A percentile compares a stretch with the other conserved stretches of the same genome.
These are phyloP conservation scores for Xylariaceae sp. DNA, from an alignment of 2,329 filamentous ascomycete species.

Conservation along the genomic window DNA sequence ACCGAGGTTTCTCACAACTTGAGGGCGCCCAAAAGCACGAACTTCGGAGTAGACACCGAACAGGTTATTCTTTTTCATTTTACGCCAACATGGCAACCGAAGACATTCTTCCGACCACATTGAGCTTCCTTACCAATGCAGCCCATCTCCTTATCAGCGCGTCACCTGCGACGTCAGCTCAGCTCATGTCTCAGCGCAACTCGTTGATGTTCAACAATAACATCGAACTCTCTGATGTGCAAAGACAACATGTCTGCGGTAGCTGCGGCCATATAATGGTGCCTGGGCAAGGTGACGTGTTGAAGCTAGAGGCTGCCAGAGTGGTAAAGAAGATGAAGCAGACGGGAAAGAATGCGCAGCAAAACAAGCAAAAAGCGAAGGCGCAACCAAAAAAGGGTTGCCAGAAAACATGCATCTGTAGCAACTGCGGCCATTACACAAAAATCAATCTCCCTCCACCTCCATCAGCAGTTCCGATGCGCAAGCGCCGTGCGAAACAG, in stretches of 20 bases:
- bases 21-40: no score
- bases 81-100: conserved; percentile 19
- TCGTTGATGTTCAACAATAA: conserved; percentile 46
- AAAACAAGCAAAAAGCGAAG: background rate
- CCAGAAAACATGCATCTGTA: conserved; percentile 43
- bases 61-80: no score
- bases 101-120: conserved; percentile 25
- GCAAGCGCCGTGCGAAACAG: conserved; percentile 27
- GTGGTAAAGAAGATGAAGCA: conserved; percentile 47
- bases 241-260: conserved; percentile 53
- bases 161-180: conserved; percentile 55
- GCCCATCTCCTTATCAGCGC: conserved; percentile 52
- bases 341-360: conserved; percentile 9
- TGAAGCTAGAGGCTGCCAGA: conserved; percentile 37
- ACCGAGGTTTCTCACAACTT: no score
- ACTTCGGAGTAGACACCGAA: no score
- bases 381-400: conserved; percentile 5
- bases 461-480: conserved; percentile 21
- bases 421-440: conserved; percentile 43
- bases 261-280: conserved; percentile 60
- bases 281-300: conserved; percentile 41
- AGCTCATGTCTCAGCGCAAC: conserved; percentile 53
- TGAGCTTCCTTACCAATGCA: conserved; percentile 52
- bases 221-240: conserved; percentile 42
- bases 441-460: conserved; percentile 39